Percentiles rank a stretch among this genome's conserved stretches.
phyloP scores from a whole-genome alignment of 2,329 filamentous ascomycete species.

The Aspergillus felis region DNA sequence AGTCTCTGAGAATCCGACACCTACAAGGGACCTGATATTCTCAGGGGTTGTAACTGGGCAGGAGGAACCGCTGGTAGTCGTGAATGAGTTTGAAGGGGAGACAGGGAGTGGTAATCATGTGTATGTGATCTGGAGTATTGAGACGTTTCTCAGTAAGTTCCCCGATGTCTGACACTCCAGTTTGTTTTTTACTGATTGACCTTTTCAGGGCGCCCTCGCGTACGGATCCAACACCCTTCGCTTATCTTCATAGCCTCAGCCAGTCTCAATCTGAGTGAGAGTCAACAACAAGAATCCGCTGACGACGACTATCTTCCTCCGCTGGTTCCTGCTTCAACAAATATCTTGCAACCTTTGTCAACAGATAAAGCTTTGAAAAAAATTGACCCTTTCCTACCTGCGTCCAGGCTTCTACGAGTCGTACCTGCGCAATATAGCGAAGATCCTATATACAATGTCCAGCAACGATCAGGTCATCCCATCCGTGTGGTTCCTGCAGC shows the following conservation, averaged over 20 bases:
- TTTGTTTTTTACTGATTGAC: slow-evolving; percentile 7
- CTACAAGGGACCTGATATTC: slow-evolving; percentile 41
- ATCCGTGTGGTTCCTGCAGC: slow-evolving; percentile 54
- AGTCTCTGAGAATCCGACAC: slow-evolving; percentile 37
- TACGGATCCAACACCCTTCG: slow-evolving; percentile 53
- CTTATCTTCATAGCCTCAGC: slow-evolving; percentile 52
- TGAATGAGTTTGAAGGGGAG: slow-evolving; percentile 40
- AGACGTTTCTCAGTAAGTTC: slow-evolving; percentile 39
- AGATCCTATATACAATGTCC: slow-evolving; percentile 50
- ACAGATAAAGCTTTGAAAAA: slow-evolving; percentile 46
- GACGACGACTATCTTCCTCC: slow-evolving; percentile 53
- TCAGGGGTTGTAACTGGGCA: slow-evolving; percentile 35
- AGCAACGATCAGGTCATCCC: slow-evolving; percentile 49
- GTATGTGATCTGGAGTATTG: slow-evolving; percentile 44
- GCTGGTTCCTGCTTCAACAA: slow-evolving; percentile 53
- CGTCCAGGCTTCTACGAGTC: slow-evolving; percentile 54
- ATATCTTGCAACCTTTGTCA: slow-evolving; percentile 54
- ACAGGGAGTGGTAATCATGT: slow-evolving; percentile 37
- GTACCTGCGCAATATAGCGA: slow-evolving; percentile 49
- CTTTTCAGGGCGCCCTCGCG: slow-evolving; percentile 40
- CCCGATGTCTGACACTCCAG: not conserved
- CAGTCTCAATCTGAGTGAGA: slow-evolving; percentile 43
- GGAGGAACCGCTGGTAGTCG: slow-evolving; percentile 43
- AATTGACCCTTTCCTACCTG: slow-evolving; percentile 53
- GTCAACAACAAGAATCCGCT: slow-evolving; percentile 29